phyloP scores from a whole-genome alignment of 306 rosid species.

The Prunus salicina region DNA sequence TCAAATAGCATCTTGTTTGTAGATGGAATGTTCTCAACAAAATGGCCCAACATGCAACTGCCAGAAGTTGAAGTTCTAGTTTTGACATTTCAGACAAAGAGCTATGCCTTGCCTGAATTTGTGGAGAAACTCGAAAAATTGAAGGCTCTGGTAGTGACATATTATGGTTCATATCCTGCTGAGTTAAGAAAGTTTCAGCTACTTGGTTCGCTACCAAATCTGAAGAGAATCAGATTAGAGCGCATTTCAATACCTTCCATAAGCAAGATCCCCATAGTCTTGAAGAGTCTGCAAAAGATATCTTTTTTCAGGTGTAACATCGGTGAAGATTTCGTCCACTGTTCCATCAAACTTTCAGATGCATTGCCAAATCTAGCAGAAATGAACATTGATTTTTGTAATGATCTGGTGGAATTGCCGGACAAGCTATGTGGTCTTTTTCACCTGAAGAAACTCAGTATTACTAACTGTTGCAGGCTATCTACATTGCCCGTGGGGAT shows the following conservation, averaged over 20 bases:
- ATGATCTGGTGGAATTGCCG: slow-evolving; percentile 26
- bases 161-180: too few species aligned
- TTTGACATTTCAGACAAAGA: too few species aligned
- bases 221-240: too few species aligned
- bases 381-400: slow-evolving; percentile 3
- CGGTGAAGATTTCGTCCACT: slow-evolving; percentile 25
- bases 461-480: slow-evolving; percentile 58
- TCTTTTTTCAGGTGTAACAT: background rate
- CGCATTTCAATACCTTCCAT: too few species aligned
- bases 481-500: slow-evolving; percentile 40
- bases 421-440: slow-evolving; percentile 20
- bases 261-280: too few species aligned
- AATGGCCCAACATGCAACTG: slow-evolving; percentile 43
- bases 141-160: too few species aligned
- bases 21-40: slow-evolving; percentile 45
- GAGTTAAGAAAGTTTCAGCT: too few species aligned
- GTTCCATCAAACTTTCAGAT: slow-evolving; percentile 19
- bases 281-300: too few species aligned
- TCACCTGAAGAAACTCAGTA: slow-evolving; percentile 38
- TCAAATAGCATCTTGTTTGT: slow-evolving; percentile 18
- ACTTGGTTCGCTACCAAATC: too few species aligned
- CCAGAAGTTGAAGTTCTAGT: slow-evolving; percentile 33
- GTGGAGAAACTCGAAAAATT: too few species aligned
- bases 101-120: too few species aligned
- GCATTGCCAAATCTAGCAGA: slow-evolving; percentile 44